phyloP scores from a whole-genome alignment of 805 yeast genomes.

The Sungouiozyma intestinalis region DNA sequence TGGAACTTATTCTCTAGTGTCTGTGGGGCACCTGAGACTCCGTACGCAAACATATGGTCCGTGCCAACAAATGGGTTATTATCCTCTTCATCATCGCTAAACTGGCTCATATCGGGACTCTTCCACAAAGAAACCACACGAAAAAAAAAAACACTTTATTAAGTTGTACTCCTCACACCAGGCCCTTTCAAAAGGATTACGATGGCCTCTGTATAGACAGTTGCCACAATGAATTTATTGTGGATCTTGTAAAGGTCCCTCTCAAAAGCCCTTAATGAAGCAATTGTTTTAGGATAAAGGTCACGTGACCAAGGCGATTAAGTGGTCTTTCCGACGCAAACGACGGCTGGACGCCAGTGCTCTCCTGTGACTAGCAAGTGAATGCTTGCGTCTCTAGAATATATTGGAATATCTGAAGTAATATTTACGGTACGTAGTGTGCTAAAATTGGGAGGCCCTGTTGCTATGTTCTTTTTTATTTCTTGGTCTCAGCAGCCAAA shows the following conservation, averaged over 20 bases:
- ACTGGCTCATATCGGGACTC: background rate
- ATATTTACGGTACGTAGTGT: background rate
- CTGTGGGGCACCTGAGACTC: slow-evolving; percentile 22
- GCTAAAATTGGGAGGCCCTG: background rate
- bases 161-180: too few species aligned
- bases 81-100: slow-evolving; percentile 26
- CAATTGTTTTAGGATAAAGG: too few species aligned
- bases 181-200: too few species aligned
- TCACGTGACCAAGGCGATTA: background rate
- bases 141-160: too few species aligned
- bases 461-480: background rate
- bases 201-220: too few species aligned
- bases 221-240: background rate
- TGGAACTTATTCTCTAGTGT: background rate
- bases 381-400: background rate
- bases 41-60: slow-evolving; percentile 30
- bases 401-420: background rate
- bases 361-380: too few species aligned
- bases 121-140: too few species aligned
- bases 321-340: too few species aligned
- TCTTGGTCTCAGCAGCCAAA: slow-evolving; percentile 3
- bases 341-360: too few species aligned
- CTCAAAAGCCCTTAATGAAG: background rate
- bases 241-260: background rate
- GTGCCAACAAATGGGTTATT: slow-evolving; percentile 33